phyloP scores from a whole-genome alignment of 805 yeast species.

The Lipomyces chichibuensis region DNA sequence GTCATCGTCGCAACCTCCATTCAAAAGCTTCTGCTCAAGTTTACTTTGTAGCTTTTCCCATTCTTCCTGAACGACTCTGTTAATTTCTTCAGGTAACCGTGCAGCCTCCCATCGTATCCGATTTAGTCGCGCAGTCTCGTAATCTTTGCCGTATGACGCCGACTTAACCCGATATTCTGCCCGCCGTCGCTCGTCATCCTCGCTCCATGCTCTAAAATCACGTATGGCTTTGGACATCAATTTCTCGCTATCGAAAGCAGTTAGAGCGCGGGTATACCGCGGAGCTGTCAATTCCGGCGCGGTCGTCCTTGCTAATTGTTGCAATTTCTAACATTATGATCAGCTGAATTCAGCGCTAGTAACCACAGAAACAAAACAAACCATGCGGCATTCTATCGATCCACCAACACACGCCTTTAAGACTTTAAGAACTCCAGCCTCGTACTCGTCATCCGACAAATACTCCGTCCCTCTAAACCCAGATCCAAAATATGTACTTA shows the following conservation, averaged over 20 bases:
- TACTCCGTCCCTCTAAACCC: slow-evolving; percentile 7
- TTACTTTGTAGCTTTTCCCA: slow-evolving; percentile 1
- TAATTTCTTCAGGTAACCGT: slow-evolving; percentile 5
- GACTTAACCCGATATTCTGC: not conserved
- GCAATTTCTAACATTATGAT: not conserved
- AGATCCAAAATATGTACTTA: not conserved
- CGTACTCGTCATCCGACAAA: slow-evolving; percentile 2
- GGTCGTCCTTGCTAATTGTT: not conserved
- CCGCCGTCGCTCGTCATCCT: slow-evolving; percentile 10
- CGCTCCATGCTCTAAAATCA: slow-evolving; percentile 7
- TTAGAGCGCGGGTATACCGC: not conserved
- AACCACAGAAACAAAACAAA: not conserved
- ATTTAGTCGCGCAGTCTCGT: slow-evolving; percentile 9
- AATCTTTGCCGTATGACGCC: slow-evolving; percentile 1
- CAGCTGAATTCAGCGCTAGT: not conserved
- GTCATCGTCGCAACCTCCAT: not conserved
- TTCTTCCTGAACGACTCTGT: slow-evolving; percentile 6
- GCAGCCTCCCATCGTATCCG: slow-evolving; percentile 10
- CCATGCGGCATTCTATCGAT: not conserved
- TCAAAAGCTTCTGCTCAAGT: slow-evolving; percentile 7
- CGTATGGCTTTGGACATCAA: not conserved
- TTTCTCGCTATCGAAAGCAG: slow-evolving; percentile 2
- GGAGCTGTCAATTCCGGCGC: not conserved
- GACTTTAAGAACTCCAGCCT: not conserved
- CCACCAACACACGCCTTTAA: not conserved